These are phyloP conservation scores for Alternaria sp. DNA, from an alignment of 2,329 filamentous ascomycete genomes.

Conservation along the genomic window DNA sequence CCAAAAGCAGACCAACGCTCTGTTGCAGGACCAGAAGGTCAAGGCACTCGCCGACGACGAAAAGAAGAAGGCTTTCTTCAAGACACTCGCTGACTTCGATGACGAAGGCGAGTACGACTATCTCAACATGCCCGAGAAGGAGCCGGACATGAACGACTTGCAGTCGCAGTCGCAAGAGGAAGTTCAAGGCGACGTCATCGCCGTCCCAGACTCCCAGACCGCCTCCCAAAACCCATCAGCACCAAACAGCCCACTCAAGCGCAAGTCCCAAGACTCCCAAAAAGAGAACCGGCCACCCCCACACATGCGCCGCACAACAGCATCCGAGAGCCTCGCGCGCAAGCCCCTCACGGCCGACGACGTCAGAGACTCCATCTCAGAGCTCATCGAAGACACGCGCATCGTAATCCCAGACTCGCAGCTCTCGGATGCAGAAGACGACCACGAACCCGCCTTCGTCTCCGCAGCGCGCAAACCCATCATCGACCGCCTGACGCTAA, in stretches of 20 bases:
- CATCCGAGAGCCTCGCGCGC: slow-evolving; percentile 59
- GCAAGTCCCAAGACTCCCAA: slow-evolving; percentile 51
- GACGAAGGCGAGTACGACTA: slow-evolving; percentile 77
- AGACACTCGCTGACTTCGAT: slow-evolving; percentile 83
- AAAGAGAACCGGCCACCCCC: slow-evolving; percentile 59
- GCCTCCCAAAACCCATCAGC: slow-evolving; percentile 10
- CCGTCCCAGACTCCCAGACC: slow-evolving; percentile 50
- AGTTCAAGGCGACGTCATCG: slow-evolving; percentile 16
- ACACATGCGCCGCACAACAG: slow-evolving; percentile 65
- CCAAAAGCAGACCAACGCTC: slow-evolving; percentile 86
- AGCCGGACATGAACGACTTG: slow-evolving; percentile 36
- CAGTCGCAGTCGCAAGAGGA: slow-evolving; percentile 23
- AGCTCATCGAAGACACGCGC: slow-evolving; percentile 72
- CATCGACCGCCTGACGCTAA: slow-evolving; percentile 76
- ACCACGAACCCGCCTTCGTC: slow-evolving; percentile 34
- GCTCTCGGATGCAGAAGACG: slow-evolving; percentile 47
- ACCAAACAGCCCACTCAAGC: slow-evolving; percentile 43
- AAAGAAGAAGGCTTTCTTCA: slow-evolving; percentile 88
- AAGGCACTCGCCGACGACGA: slow-evolving; percentile 89
- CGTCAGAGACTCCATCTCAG: slow-evolving; percentile 82
- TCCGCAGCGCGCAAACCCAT: slow-evolving; percentile 55
- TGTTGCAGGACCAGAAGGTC: slow-evolving; percentile 87
- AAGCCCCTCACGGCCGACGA: slow-evolving; percentile 79
- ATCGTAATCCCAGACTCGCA: slow-evolving; percentile 63
- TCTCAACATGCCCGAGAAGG: slow-evolving; percentile 59